Conservation (phyloP, 164 flowering plant species). For the Aristolochia californica region DNA sequence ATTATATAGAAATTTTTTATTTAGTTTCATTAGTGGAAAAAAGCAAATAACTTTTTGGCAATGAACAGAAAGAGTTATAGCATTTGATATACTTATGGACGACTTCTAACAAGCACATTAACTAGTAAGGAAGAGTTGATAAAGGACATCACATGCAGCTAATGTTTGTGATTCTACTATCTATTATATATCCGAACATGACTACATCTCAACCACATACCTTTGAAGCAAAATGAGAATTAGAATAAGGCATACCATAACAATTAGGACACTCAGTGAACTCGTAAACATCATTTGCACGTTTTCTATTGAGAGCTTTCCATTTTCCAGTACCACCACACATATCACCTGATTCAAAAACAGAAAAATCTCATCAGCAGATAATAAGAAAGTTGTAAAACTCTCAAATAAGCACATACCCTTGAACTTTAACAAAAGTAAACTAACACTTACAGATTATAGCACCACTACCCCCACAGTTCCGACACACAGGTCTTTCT, state of each 20-base stretch:
- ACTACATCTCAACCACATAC: background rate
- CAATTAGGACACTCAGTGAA: constrained; percentile 97
- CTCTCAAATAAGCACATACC: background rate
- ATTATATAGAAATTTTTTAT: too few relatives aligned
- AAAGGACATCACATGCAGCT: background rate
- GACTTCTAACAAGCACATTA: too few relatives aligned
- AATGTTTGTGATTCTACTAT: background rate
- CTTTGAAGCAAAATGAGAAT: background rate
- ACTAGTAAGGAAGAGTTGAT: too few relatives aligned
- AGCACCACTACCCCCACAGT: constrained; percentile 89
- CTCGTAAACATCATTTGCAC: constrained; percentile 89
- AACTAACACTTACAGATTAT: constrained; percentile 58
- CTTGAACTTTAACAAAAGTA: background rate
- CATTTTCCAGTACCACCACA: constrained; percentile 99
- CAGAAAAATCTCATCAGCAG: constrained; percentile 20
- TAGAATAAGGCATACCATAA: constrained; percentile 46
- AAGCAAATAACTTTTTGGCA: too few relatives aligned
- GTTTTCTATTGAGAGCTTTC: constrained; percentile 95
- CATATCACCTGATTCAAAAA: constrained; percentile 83
- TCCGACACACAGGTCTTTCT: constrained; percentile 64
- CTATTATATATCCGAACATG: background rate
- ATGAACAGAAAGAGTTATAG: too few relatives aligned
- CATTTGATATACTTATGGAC: too few relatives aligned
- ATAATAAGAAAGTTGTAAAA: constrained; percentile 11
- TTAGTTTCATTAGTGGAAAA: too few relatives aligned